Base-by-base conservation (phyloP, 2,329 filamentous ascomycete species). In the Fusarium haematococcum region DNA sequence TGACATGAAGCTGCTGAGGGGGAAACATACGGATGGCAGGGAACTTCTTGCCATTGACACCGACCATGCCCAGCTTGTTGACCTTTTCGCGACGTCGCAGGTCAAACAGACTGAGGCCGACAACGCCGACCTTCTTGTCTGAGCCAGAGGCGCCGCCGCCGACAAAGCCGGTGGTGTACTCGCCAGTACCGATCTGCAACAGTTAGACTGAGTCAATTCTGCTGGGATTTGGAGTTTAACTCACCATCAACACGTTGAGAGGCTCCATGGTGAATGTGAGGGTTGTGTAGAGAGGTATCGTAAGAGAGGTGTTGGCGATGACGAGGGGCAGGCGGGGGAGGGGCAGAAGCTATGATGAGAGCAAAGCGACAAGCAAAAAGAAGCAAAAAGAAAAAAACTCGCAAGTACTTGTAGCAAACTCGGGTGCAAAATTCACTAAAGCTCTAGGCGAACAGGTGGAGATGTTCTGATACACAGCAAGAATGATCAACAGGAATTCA, bases 81-180 rank as follows among this genome's bases (percentile, higher is more conserved):
- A 98, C 95, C 85, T 98, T 98, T 77, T 95, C 95, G 82, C 95
- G 89, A 73, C 95, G 90, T 69, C 95, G 91, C 75, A 98, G 88
- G 82, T 98, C 95, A 83, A 98, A 97, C 76, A 98, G 87, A 27
- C 94, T 96, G 81, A 98, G 86, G 45, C 94, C 95, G 20, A 98
- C 95, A 11, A 98, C 96, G 68, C 96, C 95, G 59, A 98, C 93
- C 84, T 98, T 98, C 87, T 98, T 98, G 88, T 98, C 96, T 59
- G 95, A 97, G 13, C 90, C 92, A 5, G 95, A 97, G 61, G 92
- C 93, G 69, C 92, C 93, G 70, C 91, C 92, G 67, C 94, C 95
- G 67, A 98, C 95, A 78, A 97, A 98, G 67, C 95, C 95, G 50
- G 96, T 98, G 79, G 96, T 98, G 88, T 98, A 98, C 88, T 98